These are phyloP conservation scores for Sparassis latifolia DNA, from an alignment of 1,284 basidiomycete species.

Conservation along the genomic window DNA sequence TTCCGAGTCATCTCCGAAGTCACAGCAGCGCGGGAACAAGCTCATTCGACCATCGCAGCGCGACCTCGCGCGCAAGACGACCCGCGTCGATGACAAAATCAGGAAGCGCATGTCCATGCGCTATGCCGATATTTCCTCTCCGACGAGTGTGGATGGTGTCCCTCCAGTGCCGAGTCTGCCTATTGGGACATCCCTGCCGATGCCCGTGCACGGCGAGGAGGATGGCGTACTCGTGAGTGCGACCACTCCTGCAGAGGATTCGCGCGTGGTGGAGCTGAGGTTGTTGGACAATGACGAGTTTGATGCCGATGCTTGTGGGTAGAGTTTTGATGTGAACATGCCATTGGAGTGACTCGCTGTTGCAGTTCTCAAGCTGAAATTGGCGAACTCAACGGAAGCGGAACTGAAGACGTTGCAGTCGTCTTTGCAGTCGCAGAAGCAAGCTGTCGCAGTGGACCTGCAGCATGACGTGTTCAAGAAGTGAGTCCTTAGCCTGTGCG, in stretches of 20 bases:
- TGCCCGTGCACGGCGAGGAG: constrained; percentile 1
- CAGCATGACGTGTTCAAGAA: constrained; percentile 89
- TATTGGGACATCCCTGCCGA: constrained; percentile 19
- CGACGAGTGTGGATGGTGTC: constrained; percentile 40
- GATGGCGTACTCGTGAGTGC: too few relatives aligned
- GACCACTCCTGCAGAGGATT: too few relatives aligned
- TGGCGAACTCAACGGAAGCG: constrained; percentile 76
- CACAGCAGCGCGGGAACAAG: constrained; percentile 16
- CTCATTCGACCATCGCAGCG: constrained; percentile 10
- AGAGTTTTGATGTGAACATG: background rate
- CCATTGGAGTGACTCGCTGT: background rate
- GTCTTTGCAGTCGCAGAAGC: constrained; percentile 55
- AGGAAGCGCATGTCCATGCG: constrained; percentile 90
- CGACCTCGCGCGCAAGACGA: constrained; percentile 46
- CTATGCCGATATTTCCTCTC: constrained; percentile 75
- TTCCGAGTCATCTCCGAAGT: constrained; percentile 34
- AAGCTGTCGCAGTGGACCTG: constrained; percentile 63
- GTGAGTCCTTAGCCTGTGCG: constrained; percentile 35
- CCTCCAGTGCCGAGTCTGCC: constrained; percentile 50
- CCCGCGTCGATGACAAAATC: constrained; percentile 84
- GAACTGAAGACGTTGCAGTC: constrained; percentile 71
- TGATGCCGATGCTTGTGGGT: constrained; percentile 77
- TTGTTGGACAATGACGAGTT: constrained; percentile 71
- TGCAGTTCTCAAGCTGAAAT: constrained; percentile 65
- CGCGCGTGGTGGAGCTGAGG: constrained; percentile 43